Percentiles rank a stretch among this genome's conserved stretches.
phyloP scores from a whole-genome alignment of 331 rosid species.

The Rhamnella rubrinervis region DNA sequence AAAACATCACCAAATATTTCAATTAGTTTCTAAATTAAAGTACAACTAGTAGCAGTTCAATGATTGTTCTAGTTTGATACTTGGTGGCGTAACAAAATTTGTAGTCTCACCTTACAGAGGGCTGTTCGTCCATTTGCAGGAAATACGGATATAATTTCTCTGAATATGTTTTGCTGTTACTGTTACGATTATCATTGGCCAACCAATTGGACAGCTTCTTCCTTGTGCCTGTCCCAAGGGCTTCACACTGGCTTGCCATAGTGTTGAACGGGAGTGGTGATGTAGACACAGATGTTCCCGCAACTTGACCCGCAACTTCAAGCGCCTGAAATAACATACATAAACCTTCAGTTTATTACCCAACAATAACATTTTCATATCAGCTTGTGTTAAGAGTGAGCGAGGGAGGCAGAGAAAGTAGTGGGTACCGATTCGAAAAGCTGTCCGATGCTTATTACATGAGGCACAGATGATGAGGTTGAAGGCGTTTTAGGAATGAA shows the following conservation, averaged over 20 bases:
- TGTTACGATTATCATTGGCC: slow-evolving; percentile 60
- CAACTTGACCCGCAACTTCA: slow-evolving; percentile 96
- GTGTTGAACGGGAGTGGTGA: slow-evolving; percentile 85
- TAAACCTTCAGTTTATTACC: slow-evolving; percentile 2
- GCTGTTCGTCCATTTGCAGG: slow-evolving; percentile 39
- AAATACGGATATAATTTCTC: slow-evolving; percentile 40
- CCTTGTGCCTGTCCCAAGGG: slow-evolving; percentile 84
- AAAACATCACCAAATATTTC: background rate
- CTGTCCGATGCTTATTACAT: slow-evolving; percentile 85
- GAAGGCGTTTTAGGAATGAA: slow-evolving; percentile 67
- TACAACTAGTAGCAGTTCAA: background rate
- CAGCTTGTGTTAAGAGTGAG: slow-evolving; percentile 1
- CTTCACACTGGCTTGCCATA: slow-evolving; percentile 93
- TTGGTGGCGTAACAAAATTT: background rate
- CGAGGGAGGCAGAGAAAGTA: slow-evolving; percentile 8
- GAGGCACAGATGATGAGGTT: slow-evolving; percentile 50
- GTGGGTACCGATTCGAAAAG: slow-evolving; percentile 81
- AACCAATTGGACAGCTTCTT: slow-evolving; percentile 91
- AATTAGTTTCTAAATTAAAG: background rate
- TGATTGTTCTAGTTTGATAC: background rate
- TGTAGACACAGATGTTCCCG: slow-evolving; percentile 71
- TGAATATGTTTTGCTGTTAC: slow-evolving; percentile 28
- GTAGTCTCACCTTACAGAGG: slow-evolving; percentile 53
- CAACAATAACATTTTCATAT: background rate
- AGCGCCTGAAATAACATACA: slow-evolving; percentile 60